These are phyloP conservation scores for Phytopythium ostracodes DNA, from an alignment of 352 stramenopile genomes.

Conservation along the genomic window DNA sequence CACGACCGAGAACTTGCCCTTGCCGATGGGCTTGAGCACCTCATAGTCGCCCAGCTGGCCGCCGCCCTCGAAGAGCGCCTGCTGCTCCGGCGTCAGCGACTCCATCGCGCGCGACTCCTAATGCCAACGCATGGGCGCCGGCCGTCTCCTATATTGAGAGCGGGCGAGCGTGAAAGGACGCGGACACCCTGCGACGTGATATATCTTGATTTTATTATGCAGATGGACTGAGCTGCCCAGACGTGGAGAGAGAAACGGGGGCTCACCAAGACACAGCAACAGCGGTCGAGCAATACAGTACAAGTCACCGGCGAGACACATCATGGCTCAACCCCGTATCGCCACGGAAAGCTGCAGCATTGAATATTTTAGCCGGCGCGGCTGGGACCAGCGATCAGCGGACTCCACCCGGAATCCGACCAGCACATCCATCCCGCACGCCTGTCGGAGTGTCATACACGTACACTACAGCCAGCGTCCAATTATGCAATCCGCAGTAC, in stretches of 20 bases:
- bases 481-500: background rate
- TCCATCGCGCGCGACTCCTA: conserved; percentile 38
- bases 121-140: background rate
- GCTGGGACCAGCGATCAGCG: background rate
- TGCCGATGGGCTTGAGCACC: conserved; percentile 87
- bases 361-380: background rate
- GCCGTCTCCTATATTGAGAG: background rate
- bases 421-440: background rate
- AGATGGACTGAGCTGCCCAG: background rate
- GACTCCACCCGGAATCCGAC: background rate
- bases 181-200: background rate
- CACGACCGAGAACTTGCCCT: conserved; percentile 93
- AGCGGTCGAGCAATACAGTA: too few species aligned
- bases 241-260: too few species aligned
- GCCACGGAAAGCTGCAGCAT: background rate
- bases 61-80: conserved; percentile 52
- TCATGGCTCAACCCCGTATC: background rate
- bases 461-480: background rate
- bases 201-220: background rate
- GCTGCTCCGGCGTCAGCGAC: conserved; percentile 67
- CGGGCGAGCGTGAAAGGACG: background rate
- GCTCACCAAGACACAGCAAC: too few species aligned
- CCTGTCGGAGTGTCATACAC: too few species aligned
- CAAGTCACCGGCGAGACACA: too few species aligned
- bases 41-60: conserved; percentile 71